Percentiles rank a stretch among this genome's conserved stretches.
These are phyloP conservation scores for Neofusicoccum cordaticola DNA, from an alignment of 2,329 filamentous ascomycete species.

Conservation along the genomic window DNA sequence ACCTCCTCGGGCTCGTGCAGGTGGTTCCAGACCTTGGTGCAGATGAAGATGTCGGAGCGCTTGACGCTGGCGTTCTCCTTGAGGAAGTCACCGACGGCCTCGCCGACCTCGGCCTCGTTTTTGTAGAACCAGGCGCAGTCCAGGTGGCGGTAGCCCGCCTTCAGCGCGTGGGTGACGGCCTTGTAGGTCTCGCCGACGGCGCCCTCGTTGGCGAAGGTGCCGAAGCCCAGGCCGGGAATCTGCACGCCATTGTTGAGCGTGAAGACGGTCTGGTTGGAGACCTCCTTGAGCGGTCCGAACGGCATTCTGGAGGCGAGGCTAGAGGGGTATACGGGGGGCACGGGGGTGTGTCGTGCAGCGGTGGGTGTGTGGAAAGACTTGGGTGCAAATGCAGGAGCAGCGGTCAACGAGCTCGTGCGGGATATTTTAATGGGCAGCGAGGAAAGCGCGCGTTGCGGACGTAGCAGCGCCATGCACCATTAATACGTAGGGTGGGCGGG, in stretches of 20 bases:
- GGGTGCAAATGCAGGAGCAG: conserved; percentile 13
- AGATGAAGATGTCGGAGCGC: conserved; percentile 64
- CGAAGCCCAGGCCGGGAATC: conserved; percentile 70
- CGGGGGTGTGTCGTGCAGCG: neutral
- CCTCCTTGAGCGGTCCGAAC: conserved; percentile 12
- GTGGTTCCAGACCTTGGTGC: conserved; percentile 67
- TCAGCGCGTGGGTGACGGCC: conserved; percentile 59
- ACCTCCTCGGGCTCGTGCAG: conserved; percentile 57
- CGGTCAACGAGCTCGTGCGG: conserved; percentile 7
- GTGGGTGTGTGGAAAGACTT: neutral
- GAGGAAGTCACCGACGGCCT: conserved; percentile 61
- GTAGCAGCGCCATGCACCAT: conserved; percentile 16
- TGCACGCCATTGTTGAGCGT: conserved; percentile 57
- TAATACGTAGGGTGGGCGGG: neutral
- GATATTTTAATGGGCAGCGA: conserved; percentile 1
- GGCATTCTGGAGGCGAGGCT: conserved; percentile 7
- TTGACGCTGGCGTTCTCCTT: conserved; percentile 53
- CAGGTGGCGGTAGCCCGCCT: conserved; percentile 61
- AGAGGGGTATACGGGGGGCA: neutral
- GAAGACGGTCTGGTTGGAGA: conserved; percentile 43
- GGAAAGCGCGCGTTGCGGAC: neutral
- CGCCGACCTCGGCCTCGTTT: conserved; percentile 69
- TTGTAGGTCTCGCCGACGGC: conserved; percentile 53
- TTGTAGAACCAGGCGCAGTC: conserved; percentile 69
- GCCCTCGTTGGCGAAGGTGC: conserved; percentile 69